Percentiles rank a stretch among this genome's conserved stretches.
Conservation (phyloP, 2,329 filamentous ascomycete species). For the Aspergillus candidus region DNA sequence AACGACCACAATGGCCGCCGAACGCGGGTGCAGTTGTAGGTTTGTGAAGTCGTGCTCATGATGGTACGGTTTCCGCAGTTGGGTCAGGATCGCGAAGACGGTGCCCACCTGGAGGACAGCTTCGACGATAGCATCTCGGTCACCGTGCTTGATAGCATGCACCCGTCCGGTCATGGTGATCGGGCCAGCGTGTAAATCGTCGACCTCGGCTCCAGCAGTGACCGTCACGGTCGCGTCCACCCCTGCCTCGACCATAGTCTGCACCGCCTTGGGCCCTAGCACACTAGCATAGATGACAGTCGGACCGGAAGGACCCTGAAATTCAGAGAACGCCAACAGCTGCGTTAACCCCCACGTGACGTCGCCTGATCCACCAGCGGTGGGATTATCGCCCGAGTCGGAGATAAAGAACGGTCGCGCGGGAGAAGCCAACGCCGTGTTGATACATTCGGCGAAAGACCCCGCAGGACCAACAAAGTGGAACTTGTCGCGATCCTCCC, state of each 20-base stretch:
- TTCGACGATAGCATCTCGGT: constrained; percentile 44
- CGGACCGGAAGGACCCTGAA: constrained; percentile 33
- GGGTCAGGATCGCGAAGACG: constrained; percentile 48
- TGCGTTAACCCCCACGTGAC: constrained; percentile 48
- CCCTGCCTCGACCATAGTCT: constrained; percentile 40
- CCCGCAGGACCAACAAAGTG: constrained; percentile 50
- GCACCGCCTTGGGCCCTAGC: constrained; percentile 43
- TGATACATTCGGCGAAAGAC: constrained; percentile 43
- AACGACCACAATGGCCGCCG: constrained; percentile 48
- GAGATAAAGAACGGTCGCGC: constrained; percentile 49
- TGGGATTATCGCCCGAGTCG: constrained; percentile 53
- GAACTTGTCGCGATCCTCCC: constrained; percentile 44
- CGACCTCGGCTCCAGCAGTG: constrained; percentile 47
- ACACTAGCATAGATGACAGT: constrained; percentile 51
- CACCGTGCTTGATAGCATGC: constrained; percentile 47
- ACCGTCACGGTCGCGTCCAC: constrained; percentile 46
- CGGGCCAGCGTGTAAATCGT: constrained; percentile 44
- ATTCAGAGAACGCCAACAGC: constrained; percentile 43
- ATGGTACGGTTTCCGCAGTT: constrained; percentile 51
- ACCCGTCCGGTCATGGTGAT: constrained; percentile 48
- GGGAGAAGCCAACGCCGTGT: constrained; percentile 37
- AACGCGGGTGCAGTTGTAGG: constrained; percentile 42
- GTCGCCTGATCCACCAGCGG: constrained; percentile 50
- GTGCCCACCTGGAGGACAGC: constrained; percentile 47
- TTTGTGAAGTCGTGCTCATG: constrained; percentile 48